These are phyloP conservation scores for Solanum corneliomulleri DNA, from an alignment of 257 asterid genomes.

Conservation along the genomic window DNA sequence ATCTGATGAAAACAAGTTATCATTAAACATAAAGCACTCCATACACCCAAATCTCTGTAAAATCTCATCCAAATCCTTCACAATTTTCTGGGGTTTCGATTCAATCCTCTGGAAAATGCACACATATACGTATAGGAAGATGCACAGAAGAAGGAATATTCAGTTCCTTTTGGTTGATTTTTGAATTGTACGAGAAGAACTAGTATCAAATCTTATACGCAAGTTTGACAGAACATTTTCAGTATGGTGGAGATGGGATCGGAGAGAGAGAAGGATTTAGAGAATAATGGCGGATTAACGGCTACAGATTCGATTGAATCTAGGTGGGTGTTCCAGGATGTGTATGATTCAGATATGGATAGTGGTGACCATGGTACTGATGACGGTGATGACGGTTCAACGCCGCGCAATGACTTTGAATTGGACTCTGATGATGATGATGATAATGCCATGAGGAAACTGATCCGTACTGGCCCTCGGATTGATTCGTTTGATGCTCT, in stretches of 20 bases:
- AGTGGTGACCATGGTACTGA: constrained; percentile 26
- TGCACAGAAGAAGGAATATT: neutral
- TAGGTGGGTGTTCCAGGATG: constrained; percentile 94
- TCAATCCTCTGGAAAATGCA: neutral
- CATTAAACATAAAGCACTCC: neutral
- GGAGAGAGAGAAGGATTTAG: constrained; percentile 28
- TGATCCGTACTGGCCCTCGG: constrained; percentile 91
- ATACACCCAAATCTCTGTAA: neutral
- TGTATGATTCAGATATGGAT: constrained; percentile 46
- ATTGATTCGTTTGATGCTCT: constrained; percentile 95
- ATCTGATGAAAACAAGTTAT: neutral
- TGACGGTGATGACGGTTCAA: constrained; percentile 28
- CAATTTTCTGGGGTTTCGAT: neutral
- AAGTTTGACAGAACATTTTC: neutral
- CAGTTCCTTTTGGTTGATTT: neutral
- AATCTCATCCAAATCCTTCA: neutral
- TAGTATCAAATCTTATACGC: neutral
- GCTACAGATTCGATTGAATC: constrained; percentile 91
- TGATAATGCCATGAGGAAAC: constrained; percentile 34
- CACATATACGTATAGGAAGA: neutral
- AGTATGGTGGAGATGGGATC: constrained; percentile 78
- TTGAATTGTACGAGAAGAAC: neutral
- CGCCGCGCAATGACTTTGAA: constrained; percentile 27
- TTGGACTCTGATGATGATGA: constrained; percentile 76
- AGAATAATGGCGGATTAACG: constrained; percentile 39